Percentiles rank a stretch among this genome's conserved stretches.
phyloP scores from a whole-genome alignment of 768 basidiomycete species.

The Phlegmacium glaucopus region DNA sequence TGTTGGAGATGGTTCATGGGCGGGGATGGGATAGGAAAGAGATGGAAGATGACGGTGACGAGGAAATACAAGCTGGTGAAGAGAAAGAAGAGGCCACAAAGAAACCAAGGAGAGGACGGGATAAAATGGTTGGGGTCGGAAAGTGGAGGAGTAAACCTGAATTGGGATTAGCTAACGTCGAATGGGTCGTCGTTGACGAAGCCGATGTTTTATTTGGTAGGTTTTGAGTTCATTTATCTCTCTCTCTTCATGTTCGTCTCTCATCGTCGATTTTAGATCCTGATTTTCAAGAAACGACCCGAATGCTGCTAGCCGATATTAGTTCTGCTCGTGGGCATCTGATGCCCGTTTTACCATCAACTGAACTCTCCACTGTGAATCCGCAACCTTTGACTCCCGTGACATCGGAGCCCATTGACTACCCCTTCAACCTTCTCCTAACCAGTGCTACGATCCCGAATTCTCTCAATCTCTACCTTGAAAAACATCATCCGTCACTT shows the following conservation, averaged over 20 bases:
- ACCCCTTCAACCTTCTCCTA: slow-evolving; percentile 80
- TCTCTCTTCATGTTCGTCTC: not conserved
- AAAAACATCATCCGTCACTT: slow-evolving; percentile 55
- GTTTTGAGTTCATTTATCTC: too few species aligned
- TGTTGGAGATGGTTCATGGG: slow-evolving; percentile 59
- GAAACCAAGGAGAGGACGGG: slow-evolving; percentile 31
- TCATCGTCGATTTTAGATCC: slow-evolving; percentile 46
- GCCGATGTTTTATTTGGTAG: slow-evolving; percentile 87
- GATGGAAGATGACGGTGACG: slow-evolving; percentile 15
- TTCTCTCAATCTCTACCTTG: slow-evolving; percentile 64
- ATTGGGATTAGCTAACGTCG: slow-evolving; percentile 64
- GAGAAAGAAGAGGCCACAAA: slow-evolving; percentile 17
- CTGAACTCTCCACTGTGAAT: slow-evolving; percentile 18
- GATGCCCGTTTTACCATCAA: slow-evolving; percentile 30
- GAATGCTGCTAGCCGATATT: slow-evolving; percentile 67
- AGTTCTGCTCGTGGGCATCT: slow-evolving; percentile 54
- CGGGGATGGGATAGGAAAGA: slow-evolving; percentile 45
- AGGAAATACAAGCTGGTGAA: slow-evolving; percentile 10
- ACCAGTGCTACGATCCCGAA: slow-evolving; percentile 87
- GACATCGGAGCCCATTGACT: slow-evolving; percentile 46
- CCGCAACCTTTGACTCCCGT: too few species aligned
- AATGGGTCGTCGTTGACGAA: slow-evolving; percentile 91
- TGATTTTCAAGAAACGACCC: slow-evolving; percentile 78
- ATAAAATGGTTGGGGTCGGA: slow-evolving; percentile 36
- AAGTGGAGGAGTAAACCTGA: slow-evolving; percentile 43